These are phyloP conservation scores for Ceratobasidium sp. DNA, from an alignment of 1,284 basidiomycete genomes.

Conservation along the genomic window DNA sequence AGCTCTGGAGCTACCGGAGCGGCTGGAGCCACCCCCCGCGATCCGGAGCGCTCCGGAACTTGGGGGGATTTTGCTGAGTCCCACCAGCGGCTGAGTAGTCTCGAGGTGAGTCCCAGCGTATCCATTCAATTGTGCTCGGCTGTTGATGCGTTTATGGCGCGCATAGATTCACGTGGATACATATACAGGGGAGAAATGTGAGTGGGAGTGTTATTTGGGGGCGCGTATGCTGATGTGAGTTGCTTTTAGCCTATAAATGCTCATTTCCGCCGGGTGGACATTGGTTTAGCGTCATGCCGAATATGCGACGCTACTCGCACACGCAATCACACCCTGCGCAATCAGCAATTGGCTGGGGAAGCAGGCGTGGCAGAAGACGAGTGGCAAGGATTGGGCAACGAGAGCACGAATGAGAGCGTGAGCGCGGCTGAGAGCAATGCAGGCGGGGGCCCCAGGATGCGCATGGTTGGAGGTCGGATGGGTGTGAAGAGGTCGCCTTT, in stretches of 20 bases:
- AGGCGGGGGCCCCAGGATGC: conserved; percentile 8
- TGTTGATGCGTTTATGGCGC: conserved; percentile 40
- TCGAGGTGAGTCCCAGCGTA: conserved; percentile 65
- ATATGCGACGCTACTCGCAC: conserved; percentile 85
- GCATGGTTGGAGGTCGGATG: background rate
- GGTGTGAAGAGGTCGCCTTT: background rate
- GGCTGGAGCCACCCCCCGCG: too few species aligned
- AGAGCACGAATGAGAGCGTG: background rate
- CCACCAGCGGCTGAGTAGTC: conserved; percentile 68
- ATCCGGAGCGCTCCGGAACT: too few species aligned
- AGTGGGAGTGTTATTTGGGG: conserved; percentile 53
- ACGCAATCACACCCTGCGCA: conserved; percentile 63
- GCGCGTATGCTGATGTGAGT: conserved; percentile 25
- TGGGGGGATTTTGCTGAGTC: too few species aligned
- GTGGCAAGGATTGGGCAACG: conserved; percentile 12
- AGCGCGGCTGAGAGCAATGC: background rate
- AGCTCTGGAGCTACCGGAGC: too few species aligned
- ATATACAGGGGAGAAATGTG: conserved; percentile 86
- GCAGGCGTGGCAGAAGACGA: background rate
- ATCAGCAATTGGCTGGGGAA: conserved; percentile 1
- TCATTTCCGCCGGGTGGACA: conserved; percentile 78
- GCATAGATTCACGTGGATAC: conserved; percentile 82
- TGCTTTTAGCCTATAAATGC: conserved; percentile 75
- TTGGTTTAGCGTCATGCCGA: conserved; percentile 84
- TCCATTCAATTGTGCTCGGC: background rate